Evolutionary conservation across 768 basidiomycete genomes (phyloP).

Genomic region (Tylopilus subfusipes): DNA sequence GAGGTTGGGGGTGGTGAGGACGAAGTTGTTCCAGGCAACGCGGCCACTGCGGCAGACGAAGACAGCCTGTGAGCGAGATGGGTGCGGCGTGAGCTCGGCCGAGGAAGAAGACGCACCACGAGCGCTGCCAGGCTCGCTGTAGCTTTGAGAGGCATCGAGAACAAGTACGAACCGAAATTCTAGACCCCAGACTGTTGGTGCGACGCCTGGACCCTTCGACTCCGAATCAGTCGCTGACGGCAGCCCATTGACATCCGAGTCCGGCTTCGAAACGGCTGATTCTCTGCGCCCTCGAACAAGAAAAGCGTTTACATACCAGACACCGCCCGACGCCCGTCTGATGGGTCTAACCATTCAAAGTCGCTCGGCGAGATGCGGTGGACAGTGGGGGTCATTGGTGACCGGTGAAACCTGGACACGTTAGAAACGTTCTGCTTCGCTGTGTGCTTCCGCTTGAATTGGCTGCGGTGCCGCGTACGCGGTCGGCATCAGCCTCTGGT

Average conservation of each 20-base stretch:
- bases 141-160: constrained; percentile 12
- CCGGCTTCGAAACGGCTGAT: too few relatives aligned
- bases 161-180: too few relatives aligned
- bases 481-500: neutral
- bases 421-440: too few relatives aligned
- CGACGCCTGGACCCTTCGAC: too few relatives aligned
- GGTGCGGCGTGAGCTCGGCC: neutral
- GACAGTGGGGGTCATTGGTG: too few relatives aligned
- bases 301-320: neutral
- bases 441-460: neutral
- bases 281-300: neutral
- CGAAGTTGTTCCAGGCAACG: constrained; percentile 37
- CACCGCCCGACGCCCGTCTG: too few relatives aligned
- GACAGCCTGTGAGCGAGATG: constrained; percentile 33
- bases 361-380: neutral
- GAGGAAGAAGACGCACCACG: constrained; percentile 3
- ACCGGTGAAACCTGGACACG: too few relatives aligned
- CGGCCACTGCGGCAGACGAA: constrained; percentile 45
- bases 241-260: too few relatives aligned
- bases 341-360: neutral
- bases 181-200: too few relatives aligned
- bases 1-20: constrained; percentile 42
- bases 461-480: neutral
- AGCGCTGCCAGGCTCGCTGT: constrained; percentile 7
- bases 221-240: too few relatives aligned